Evolutionary conservation across 2,329 filamentous ascomycete species (phyloP).

Genomic region (Hypoxylon sp.): DNA sequence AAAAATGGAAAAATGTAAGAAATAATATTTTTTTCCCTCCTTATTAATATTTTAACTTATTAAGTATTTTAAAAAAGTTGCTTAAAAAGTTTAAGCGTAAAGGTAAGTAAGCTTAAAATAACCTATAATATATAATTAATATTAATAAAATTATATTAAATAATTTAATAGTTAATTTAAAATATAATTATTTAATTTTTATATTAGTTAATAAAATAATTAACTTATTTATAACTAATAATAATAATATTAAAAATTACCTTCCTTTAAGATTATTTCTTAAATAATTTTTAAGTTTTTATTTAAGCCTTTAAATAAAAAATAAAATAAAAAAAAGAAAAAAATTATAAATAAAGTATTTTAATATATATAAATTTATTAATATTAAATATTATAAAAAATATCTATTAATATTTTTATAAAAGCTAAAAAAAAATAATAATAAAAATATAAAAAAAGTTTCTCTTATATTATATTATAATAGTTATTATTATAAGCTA

Average conservation of each 20-base stretch:
- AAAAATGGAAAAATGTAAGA: constrained; percentile 1
- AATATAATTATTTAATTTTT: too few species aligned
- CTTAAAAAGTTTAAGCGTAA: background rate
- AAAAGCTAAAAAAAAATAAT: background rate
- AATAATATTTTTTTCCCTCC: constrained; percentile 3
- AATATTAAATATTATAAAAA: constrained; percentile 5
- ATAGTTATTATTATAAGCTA: background rate
- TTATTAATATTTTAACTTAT: constrained; percentile 18
- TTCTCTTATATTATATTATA: background rate
- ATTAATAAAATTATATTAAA: too few species aligned
- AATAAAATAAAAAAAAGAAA: background rate
- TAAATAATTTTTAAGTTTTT: too few species aligned
- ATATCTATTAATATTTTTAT: constrained; percentile 7
- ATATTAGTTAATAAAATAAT: background rate
- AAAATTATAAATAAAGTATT: background rate
- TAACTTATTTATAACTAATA: background rate
- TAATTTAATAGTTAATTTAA: too few species aligned
- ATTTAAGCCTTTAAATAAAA: background rate
- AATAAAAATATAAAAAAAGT: too few species aligned
- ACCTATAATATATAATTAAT: too few species aligned
- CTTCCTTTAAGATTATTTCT: background rate
- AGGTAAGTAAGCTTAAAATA: background rate
- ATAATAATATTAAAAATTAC: background rate
- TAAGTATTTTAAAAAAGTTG: background rate
- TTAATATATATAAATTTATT: background rate